Percentiles rank a stretch among this genome's conserved stretches.
Conservation (phyloP, 805 yeast species). For the Candida mattraensis region DNA sequence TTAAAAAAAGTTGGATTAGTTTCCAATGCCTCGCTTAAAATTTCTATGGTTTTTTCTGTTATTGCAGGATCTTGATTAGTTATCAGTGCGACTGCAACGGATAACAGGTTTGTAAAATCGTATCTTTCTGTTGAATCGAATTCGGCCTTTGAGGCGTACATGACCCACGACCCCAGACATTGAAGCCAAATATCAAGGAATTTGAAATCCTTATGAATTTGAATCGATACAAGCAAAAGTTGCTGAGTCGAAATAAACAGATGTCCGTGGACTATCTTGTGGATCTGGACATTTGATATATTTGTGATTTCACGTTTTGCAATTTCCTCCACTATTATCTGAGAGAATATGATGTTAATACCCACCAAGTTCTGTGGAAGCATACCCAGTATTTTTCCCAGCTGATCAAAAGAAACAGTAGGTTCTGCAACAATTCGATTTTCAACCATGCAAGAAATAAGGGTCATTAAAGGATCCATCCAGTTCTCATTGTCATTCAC, state of each 20-base stretch:
- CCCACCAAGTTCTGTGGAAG: constrained; percentile 9
- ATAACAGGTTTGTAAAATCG: constrained; percentile 23
- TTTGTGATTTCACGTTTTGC: constrained; percentile 36
- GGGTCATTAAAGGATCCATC: constrained; percentile 39
- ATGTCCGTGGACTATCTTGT: constrained; percentile 37
- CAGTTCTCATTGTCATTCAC: constrained; percentile 39
- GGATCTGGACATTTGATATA: constrained; percentile 32
- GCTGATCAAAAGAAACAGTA: not conserved
- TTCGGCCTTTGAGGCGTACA: constrained; percentile 39
- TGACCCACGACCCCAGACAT: constrained; percentile 37
- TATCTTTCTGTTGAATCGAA: constrained; percentile 31
- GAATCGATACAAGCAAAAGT: constrained; percentile 19
- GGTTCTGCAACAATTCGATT: constrained; percentile 6
- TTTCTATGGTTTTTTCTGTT: constrained; percentile 31
- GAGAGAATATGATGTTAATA: constrained; percentile 36
- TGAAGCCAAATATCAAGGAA: constrained; percentile 28
- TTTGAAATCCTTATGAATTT: constrained; percentile 6
- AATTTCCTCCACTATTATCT: constrained; percentile 54
- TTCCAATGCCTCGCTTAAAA: constrained; percentile 47
- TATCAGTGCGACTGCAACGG: constrained; percentile 20
- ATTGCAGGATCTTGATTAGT: constrained; percentile 11
- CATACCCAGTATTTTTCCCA: constrained; percentile 1
- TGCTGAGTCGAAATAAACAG: constrained; percentile 35
- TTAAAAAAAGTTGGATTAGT: constrained; percentile 43
- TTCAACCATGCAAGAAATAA: constrained; percentile 18